Evolutionary conservation across 2,329 filamentous ascomycete genomes (phyloP).

Genomic region (Penicillium olsonii): DNA sequence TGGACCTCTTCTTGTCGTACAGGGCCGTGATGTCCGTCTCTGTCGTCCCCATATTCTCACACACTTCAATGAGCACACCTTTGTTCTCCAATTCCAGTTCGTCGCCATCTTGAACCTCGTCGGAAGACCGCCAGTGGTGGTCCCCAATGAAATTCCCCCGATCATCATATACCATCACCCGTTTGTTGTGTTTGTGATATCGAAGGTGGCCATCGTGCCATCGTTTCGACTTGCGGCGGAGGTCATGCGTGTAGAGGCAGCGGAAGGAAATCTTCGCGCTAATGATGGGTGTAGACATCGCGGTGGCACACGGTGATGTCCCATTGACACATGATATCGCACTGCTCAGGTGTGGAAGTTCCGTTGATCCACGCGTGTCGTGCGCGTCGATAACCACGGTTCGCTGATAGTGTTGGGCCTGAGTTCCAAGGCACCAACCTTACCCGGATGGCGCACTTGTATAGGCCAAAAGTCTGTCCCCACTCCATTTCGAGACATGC

Average conservation of each 20-base stretch:
- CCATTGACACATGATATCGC: neutral
- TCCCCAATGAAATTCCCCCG: slow-evolving; percentile 80
- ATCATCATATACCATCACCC: slow-evolving; percentile 87
- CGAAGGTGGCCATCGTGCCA: slow-evolving; percentile 92
- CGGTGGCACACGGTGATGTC: neutral
- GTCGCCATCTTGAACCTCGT: slow-evolving; percentile 75
- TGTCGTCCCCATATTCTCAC: slow-evolving; percentile 69
- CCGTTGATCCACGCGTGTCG: neutral
- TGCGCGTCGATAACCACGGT: neutral
- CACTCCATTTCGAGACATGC: too few relatives aligned
- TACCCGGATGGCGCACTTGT: too few relatives aligned
- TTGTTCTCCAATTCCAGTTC: slow-evolving; percentile 79
- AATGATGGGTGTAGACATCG: slow-evolving; percentile 30
- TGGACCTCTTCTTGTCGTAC: slow-evolving; percentile 65
- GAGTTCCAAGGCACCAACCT: neutral
- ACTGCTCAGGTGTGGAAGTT: neutral
- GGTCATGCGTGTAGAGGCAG: slow-evolving; percentile 84
- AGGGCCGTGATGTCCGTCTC: slow-evolving; percentile 78
- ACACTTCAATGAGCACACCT: slow-evolving; percentile 76
- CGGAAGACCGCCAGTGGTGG: slow-evolving; percentile 72
- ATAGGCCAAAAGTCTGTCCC: too few relatives aligned
- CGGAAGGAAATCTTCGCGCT: slow-evolving; percentile 54
- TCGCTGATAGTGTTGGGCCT: neutral
- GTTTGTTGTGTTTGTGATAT: slow-evolving; percentile 88
- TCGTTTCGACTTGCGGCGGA: slow-evolving; percentile 82